These are phyloP conservation scores for Fusarium pseudonygamai DNA, from an alignment of 2,329 filamentous ascomycete genomes.

Conservation along the genomic window DNA sequence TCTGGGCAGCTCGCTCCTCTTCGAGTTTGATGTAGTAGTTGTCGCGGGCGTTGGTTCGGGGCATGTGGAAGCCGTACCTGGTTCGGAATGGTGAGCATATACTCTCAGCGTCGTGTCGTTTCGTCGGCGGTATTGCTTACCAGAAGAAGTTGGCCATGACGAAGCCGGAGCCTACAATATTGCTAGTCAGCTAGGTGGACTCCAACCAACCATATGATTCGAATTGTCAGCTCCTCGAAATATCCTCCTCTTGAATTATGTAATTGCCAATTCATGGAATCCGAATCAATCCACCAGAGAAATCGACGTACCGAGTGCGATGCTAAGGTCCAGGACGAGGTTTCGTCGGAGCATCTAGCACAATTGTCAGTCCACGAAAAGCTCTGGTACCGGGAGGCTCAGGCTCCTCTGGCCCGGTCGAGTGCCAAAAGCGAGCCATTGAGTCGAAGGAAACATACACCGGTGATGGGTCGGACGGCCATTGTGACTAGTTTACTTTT, in stretches of 20 bases:
- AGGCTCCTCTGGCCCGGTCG: conserved; percentile 31
- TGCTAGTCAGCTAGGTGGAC: conserved; percentile 47
- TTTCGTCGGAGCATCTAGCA: conserved; percentile 67
- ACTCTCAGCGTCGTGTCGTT: not conserved
- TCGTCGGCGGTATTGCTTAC: conserved; percentile 51
- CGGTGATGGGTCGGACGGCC: conserved; percentile 67
- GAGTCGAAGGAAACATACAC: conserved; percentile 58
- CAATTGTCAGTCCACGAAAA: conserved; percentile 48
- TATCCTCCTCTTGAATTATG: conserved; percentile 17
- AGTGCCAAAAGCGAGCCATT: conserved; percentile 44
- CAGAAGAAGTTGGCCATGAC: conserved; percentile 66
- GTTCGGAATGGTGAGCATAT: conserved; percentile 20
- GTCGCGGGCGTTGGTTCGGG: conserved; percentile 67
- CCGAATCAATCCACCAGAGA: conserved; percentile 1
- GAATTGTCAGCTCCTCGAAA: conserved; percentile 37
- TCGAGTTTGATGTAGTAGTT: conserved; percentile 67
- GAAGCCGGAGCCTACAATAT: conserved; percentile 60
- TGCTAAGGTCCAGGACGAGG: conserved; percentile 65
- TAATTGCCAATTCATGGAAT: conserved; percentile 1
- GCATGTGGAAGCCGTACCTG: conserved; percentile 72
- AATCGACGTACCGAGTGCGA: conserved; percentile 63
- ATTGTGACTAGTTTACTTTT: conserved; percentile 52
- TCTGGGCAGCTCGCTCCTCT: conserved; percentile 60
- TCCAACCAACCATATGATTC: conserved; percentile 38
- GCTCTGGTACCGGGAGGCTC: conserved; percentile 19